A percentile compares a stretch with the other conserved stretches of the same genome.
phyloP scores from a whole-genome alignment of 2,329 filamentous ascomycete species.

The Colletotrichum salicis region DNA sequence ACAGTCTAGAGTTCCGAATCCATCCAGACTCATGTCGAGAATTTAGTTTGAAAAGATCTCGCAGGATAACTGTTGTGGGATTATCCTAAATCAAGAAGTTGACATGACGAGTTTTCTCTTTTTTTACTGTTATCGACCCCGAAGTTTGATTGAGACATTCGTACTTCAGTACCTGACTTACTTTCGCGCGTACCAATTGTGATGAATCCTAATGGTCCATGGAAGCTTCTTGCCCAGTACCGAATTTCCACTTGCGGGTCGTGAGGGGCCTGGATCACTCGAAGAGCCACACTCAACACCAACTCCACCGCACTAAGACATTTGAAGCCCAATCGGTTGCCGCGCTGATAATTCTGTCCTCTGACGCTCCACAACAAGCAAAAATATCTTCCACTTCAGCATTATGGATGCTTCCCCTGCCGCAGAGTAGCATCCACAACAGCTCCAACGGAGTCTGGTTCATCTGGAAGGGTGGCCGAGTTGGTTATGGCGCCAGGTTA shows the following conservation, averaged over 20 bases:
- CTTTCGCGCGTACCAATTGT: not conserved
- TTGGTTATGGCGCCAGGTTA: conserved; percentile 14
- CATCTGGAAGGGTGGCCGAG: conserved; percentile 3
- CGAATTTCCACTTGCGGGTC: not conserved
- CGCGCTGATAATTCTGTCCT: too few relatives aligned
- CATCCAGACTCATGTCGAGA: too few relatives aligned
- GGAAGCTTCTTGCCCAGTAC: not conserved
- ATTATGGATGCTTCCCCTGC: not conserved
- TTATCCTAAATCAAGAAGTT: too few relatives aligned
- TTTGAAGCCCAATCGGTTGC: not conserved
- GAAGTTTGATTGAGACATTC: too few relatives aligned
- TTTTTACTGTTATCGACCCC: too few relatives aligned
- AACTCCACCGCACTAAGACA: not conserved
- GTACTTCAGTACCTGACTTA: not conserved
- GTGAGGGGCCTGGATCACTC: not conserved
- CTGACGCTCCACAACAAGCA: not conserved
- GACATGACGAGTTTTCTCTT: too few relatives aligned
- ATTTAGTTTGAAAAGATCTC: too few relatives aligned
- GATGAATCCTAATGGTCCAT: not conserved
- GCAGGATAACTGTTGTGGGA: too few relatives aligned
- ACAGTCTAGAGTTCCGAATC: too few relatives aligned
- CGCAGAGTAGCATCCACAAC: not conserved
- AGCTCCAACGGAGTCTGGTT: not conserved
- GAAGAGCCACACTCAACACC: not conserved
- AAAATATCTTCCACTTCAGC: too few relatives aligned